phyloP scores from a whole-genome alignment of 305 asterid species.

The Fraxinus baroniana region DNA sequence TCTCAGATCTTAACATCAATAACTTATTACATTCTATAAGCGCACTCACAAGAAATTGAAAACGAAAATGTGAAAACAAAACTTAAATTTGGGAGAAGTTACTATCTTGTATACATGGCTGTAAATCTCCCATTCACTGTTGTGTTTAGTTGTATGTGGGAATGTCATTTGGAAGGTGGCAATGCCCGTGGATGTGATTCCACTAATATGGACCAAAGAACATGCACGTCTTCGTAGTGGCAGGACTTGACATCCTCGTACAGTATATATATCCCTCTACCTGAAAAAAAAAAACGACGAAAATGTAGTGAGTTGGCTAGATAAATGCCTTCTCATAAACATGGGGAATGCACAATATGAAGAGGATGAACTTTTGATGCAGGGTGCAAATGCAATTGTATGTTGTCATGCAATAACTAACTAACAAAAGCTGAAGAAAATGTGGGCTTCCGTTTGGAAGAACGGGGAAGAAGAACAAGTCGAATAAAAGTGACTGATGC shows the following conservation, averaged over 20 bases:
- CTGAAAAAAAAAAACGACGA: constrained; percentile 27
- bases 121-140: constrained; percentile 21
- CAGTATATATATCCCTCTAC: constrained; percentile 63
- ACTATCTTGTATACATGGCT: constrained; percentile 36
- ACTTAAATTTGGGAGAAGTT: constrained; percentile 11
- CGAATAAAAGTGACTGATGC: neutral
- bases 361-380: neutral
- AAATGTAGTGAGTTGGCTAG: neutral
- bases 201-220: constrained; percentile 90
- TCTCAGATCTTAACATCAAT: constrained; percentile 19
- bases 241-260: constrained; percentile 70
- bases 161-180: constrained; percentile 50
- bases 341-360: neutral
- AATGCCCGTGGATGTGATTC: constrained; percentile 72
- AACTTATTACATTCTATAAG: constrained; percentile 38
- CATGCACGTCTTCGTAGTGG: constrained; percentile 68
- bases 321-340: neutral
- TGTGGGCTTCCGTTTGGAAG: neutral
- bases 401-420: neutral
- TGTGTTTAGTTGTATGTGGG: constrained; percentile 13
- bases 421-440: neutral
- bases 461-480: neutral
- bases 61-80: constrained; percentile 19
- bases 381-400: neutral
- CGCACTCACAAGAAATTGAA: constrained; percentile 32